Percentiles rank a stretch among this genome's conserved stretches.
These are phyloP conservation scores for Aspergillus pseudoglaucus DNA, from an alignment of 2,329 filamentous ascomycete species.

Conservation along the genomic window DNA sequence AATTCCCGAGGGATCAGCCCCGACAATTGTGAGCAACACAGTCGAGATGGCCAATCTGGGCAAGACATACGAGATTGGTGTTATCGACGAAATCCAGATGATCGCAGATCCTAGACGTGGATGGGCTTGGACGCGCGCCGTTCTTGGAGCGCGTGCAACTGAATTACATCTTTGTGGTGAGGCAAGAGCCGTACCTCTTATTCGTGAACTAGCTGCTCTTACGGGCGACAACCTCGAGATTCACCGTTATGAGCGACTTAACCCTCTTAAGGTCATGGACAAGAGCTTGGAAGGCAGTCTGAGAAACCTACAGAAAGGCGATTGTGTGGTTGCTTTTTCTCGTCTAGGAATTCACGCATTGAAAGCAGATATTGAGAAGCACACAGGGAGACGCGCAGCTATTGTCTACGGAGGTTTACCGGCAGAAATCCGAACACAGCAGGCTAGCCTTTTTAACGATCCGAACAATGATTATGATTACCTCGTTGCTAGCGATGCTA, in stretches of 20 bases:
- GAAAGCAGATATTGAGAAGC: slow-evolving; percentile 68
- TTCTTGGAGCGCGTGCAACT: slow-evolving; percentile 77
- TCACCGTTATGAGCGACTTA: slow-evolving; percentile 77
- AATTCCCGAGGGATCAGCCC: slow-evolving; percentile 52
- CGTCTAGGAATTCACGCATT: slow-evolving; percentile 73
- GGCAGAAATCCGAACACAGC: slow-evolving; percentile 84
- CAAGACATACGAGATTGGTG: slow-evolving; percentile 69
- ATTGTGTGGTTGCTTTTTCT: slow-evolving; percentile 83
- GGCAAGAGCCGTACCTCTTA: slow-evolving; percentile 69
- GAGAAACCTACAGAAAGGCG: slow-evolving; percentile 69
- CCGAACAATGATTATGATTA: slow-evolving; percentile 93
- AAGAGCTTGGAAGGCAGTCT: slow-evolving; percentile 60
- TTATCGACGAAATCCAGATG: slow-evolving; percentile 99
- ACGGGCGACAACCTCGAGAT: slow-evolving; percentile 78
- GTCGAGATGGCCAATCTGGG: slow-evolving; percentile 76
- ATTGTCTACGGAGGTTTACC: slow-evolving; percentile 90
- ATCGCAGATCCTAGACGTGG: slow-evolving; percentile 73
- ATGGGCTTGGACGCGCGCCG: slow-evolving; percentile 89
- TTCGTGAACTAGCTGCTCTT: slow-evolving; percentile 68
- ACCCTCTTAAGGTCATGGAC: slow-evolving; percentile 62
- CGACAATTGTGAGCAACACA: slow-evolving; percentile 71
- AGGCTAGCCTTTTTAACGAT: slow-evolving; percentile 90
- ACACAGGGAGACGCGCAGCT: slow-evolving; percentile 73
- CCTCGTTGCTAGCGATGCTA: slow-evolving; percentile 87
- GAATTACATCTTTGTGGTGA: slow-evolving; percentile 95